Evolutionary conservation across 768 basidiomycete genomes (phyloP).

Genomic region (Tubosaeta brunneosetosa): DNA sequence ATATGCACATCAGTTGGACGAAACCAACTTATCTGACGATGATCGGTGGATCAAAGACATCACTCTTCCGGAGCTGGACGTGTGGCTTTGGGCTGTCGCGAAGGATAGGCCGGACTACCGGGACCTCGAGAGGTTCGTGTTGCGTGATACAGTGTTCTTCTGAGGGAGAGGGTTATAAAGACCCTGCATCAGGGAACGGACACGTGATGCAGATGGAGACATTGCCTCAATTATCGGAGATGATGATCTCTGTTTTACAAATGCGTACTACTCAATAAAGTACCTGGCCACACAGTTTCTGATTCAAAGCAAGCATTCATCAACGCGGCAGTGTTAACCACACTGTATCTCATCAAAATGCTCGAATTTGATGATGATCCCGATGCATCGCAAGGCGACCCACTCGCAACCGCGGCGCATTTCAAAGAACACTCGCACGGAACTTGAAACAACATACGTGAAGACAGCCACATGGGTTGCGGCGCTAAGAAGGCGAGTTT

Average conservation of each 20-base stretch:
- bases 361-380: conserved; percentile 12
- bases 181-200: background rate
- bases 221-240: background rate
- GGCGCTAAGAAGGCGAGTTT: conserved; percentile 4
- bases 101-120: conserved; percentile 76
- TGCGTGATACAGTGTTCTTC: conserved; percentile 65
- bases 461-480: conserved; percentile 8
- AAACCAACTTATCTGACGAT: conserved; percentile 19
- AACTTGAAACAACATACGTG: conserved; percentile 7
- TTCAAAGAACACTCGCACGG: conserved; percentile 1
- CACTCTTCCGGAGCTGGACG: conserved; percentile 58
- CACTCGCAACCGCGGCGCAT: background rate
- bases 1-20: conserved; percentile 38
- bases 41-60: conserved; percentile 52
- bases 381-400: conserved; percentile 3
- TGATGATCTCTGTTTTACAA: background rate
- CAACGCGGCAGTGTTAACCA: conserved; percentile 1
- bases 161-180: conserved; percentile 25
- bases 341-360: conserved; percentile 8
- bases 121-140: conserved; percentile 59
- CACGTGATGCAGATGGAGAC: background rate
- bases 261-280: background rate
- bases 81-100: conserved; percentile 80
- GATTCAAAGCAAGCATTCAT: conserved; percentile 7
- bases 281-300: conserved; percentile 1